phyloP scores from a whole-genome alignment of 2,329 filamentous ascomycete species.

The Xylariaceae sp. region DNA sequence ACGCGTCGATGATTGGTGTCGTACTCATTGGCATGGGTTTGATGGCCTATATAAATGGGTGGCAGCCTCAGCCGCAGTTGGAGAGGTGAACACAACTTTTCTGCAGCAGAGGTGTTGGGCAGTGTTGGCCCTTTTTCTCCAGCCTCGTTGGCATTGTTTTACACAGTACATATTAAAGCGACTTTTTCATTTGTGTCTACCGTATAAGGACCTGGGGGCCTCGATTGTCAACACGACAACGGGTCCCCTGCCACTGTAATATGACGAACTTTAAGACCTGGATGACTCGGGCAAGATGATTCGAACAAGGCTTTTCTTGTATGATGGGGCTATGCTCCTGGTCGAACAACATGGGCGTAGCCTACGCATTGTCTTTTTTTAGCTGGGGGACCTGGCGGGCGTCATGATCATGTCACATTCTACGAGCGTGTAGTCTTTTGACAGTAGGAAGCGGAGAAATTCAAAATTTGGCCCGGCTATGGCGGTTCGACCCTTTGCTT shows the following conservation, averaged over 20 bases:
- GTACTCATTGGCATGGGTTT: slow-evolving; percentile 81
- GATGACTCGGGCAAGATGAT: slow-evolving; percentile 5
- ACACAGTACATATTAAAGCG: slow-evolving; percentile 24
- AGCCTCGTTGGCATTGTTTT: slow-evolving; percentile 1
- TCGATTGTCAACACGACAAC: not conserved
- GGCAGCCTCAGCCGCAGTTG: slow-evolving; percentile 61
- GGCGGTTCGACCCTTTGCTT: slow-evolving; percentile 2
- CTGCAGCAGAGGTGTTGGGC: not conserved
- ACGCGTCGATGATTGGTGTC: slow-evolving; percentile 82
- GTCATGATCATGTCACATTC: slow-evolving; percentile 3
- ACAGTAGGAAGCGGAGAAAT: slow-evolving; percentile 21
- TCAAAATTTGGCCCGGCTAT: slow-evolving; percentile 5
- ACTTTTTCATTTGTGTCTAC: slow-evolving; percentile 37
- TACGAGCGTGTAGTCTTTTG: slow-evolving; percentile 15
- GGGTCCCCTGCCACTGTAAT: slow-evolving; percentile 22
- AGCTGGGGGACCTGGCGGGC: no score
- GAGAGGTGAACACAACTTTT: slow-evolving; percentile 28
- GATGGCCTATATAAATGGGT: slow-evolving; percentile 87
- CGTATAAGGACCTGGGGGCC: slow-evolving; percentile 31
- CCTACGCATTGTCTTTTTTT: slow-evolving; percentile 16
- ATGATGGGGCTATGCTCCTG: slow-evolving; percentile 17
- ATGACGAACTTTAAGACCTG: slow-evolving; percentile 19
- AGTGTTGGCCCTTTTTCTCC: not conserved
- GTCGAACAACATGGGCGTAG: slow-evolving; percentile 18
- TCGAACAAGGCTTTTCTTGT: slow-evolving; percentile 14